Conservation (phyloP, 2,329 filamentous ascomycete species). For the Dothideomycetidae sp. region DNA sequence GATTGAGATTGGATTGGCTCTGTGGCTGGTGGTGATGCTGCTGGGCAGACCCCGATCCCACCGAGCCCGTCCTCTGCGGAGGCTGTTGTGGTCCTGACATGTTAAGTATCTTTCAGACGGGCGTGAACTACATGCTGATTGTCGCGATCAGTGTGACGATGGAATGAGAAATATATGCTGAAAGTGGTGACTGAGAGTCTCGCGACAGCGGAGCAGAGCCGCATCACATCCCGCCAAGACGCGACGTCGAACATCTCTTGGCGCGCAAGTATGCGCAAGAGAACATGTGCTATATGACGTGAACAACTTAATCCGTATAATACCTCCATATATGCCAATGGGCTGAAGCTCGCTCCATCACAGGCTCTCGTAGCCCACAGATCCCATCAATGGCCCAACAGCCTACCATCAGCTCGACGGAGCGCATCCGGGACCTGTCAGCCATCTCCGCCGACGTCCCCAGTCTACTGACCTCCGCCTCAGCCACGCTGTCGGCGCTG, state of each 20-base stretch:
- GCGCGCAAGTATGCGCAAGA: too few species aligned
- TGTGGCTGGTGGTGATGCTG: constrained; percentile 38
- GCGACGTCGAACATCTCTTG: too few species aligned
- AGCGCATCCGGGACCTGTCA: constrained; percentile 68
- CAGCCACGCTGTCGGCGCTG: constrained; percentile 49
- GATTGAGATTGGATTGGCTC: constrained; percentile 83
- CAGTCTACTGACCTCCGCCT: constrained; percentile 43
- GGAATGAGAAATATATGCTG: neutral
- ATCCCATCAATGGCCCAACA: constrained; percentile 12
- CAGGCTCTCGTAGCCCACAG: constrained; percentile 7
- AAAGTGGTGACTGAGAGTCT: neutral
- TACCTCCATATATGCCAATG: constrained; percentile 9
- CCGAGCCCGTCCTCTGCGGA: constrained; percentile 23
- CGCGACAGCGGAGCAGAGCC: neutral
- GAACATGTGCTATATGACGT: too few species aligned
- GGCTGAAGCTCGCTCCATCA: constrained; percentile 8
- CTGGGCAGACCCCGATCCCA: constrained; percentile 26
- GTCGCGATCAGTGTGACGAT: too few species aligned
- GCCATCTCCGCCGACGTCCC: constrained; percentile 54
- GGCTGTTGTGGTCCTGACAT: constrained; percentile 25
- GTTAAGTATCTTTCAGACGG: too few species aligned
- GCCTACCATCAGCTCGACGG: constrained; percentile 46
- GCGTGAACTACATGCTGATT: constrained; percentile 4
- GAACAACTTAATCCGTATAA: too few species aligned
- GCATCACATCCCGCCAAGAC: too few species aligned